Evolutionary conservation across 306 rosid genomes (phyloP).

Genomic region (Glycine latifolia): DNA sequence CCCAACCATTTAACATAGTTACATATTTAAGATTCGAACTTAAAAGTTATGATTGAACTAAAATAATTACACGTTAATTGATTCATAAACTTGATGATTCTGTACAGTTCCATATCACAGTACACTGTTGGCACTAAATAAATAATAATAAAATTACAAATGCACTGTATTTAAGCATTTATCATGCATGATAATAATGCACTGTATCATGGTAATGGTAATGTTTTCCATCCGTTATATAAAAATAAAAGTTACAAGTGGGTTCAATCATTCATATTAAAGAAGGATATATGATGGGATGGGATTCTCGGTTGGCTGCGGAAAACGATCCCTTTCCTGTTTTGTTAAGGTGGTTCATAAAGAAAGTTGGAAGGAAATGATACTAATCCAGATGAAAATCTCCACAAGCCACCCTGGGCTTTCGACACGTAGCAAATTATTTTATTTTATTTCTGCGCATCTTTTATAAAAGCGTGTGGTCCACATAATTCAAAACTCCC

Average conservation of each 20-base stretch:
- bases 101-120: neutral
- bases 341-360: constrained; percentile 34
- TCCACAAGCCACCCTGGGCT: neutral
- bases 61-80: too few relatives aligned
- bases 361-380: neutral
- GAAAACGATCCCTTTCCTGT: neutral
- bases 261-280: constrained; percentile 10
- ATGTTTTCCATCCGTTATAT: neutral
- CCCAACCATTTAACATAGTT: too few relatives aligned
- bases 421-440: constrained; percentile 13
- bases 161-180: neutral
- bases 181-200: too few relatives aligned
- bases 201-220: neutral
- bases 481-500: constrained; percentile 24
- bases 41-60: too few relatives aligned
- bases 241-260: neutral
- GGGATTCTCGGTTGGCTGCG: neutral
- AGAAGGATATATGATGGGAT: constrained; percentile 7
- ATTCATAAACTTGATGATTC: too few relatives aligned
- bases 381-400: neutral
- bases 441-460: neutral
- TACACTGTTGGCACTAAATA: neutral
- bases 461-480: constrained; percentile 35
- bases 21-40: too few relatives aligned
- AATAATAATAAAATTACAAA: neutral